Evolutionary conservation across 2,329 filamentous ascomycete species (phyloP), one percentile per base, ranked within the genome.

Genomic region (Microcyclospora pomicola): DNA sequence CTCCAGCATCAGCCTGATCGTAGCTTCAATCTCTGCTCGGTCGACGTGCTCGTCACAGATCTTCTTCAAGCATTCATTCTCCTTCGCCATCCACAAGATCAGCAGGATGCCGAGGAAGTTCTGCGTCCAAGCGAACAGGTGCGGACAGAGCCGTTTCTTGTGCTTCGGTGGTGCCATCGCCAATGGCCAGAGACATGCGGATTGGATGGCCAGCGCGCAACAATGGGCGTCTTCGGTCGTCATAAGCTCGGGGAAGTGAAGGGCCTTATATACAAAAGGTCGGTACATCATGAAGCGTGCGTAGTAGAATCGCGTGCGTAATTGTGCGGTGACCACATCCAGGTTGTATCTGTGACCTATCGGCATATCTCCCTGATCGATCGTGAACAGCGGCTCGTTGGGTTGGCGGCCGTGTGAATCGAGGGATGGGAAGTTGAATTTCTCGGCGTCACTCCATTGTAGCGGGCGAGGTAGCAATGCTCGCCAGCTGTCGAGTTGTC

Each of bases 111-210:
- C 69, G 33, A 78, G 62, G 31, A 78, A 63, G 42, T 75, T 75
- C 45, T 77, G 73, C 7, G 72, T 73, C 69, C 74, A 78, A 38
- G 73, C 72, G 49, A 75, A 77, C 1, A 72, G 49, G 39, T 70
- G 68, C 1, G 74, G 73, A 1, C 78, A 58, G 5, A 78, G 61
- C 28, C 73, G 60, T 54, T 78, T 79, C 51, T 68, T 68, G 37
- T 67, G 61, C 43, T 68, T 69, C 1, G 69, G 64, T 0, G 74
- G 73, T 6, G 70, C 68, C 58, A 77, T 66, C 15, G 67, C 63
- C 15, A 78, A 61, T 1, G 75, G 74, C 75, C 75, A 79, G 39
- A 69, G 63, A 11, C 77, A 58, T n/a, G 66, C 69, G 1, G 70
- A 64, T 45, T 69, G 64, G 12, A 78, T 63, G 44, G 74, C 77